A percentile compares a stretch with the other conserved stretches of the same genome.
Evolutionary conservation across 2,329 filamentous ascomycete genomes (phyloP).

Genomic region (Curvularia sp.): DNA sequence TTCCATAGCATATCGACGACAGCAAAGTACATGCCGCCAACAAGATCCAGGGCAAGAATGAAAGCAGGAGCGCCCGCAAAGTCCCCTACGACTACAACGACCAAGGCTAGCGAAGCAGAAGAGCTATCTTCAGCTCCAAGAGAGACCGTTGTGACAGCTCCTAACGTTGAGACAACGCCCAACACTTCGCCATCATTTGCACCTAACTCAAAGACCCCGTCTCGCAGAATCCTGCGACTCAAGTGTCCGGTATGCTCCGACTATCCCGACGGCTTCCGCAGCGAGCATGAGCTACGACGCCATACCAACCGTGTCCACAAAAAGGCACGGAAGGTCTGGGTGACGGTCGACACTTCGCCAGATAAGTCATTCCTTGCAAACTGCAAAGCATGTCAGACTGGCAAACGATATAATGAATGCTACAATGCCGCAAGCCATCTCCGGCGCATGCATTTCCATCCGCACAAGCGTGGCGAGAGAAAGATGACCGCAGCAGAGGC

Average conservation of each 20-base stretch:
- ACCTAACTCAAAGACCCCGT: slow-evolving; percentile 37
- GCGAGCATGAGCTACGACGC: slow-evolving; percentile 73
- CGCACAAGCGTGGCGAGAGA: slow-evolving; percentile 62
- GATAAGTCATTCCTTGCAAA: slow-evolving; percentile 72
- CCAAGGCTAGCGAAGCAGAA: slow-evolving; percentile 33
- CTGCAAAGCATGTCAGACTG: slow-evolving; percentile 80
- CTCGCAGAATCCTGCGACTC: slow-evolving; percentile 44
- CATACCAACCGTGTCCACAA: slow-evolving; percentile 71
- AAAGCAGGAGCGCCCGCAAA: slow-evolving; percentile 38
- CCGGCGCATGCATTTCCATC: slow-evolving; percentile 85
- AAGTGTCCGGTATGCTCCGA: slow-evolving; percentile 72
- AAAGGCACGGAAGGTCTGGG: slow-evolving; percentile 66
- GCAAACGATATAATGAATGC: slow-evolving; percentile 86
- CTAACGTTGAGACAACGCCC: slow-evolving; percentile 34
- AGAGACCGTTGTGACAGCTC: slow-evolving; percentile 42
- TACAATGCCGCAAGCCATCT: slow-evolving; percentile 95
- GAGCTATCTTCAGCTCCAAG: slow-evolving; percentile 34
- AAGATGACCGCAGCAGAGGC: slow-evolving; percentile 64
- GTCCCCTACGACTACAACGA: slow-evolving; percentile 30
- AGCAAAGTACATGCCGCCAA: slow-evolving; percentile 42
- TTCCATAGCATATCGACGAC: slow-evolving; percentile 11
- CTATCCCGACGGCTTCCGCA: slow-evolving; percentile 80
- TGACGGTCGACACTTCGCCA: slow-evolving; percentile 67
- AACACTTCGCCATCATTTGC: slow-evolving; percentile 45
- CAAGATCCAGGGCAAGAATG: slow-evolving; percentile 46